phyloP scores from a whole-genome alignment of 768 basidiomycete species.

The Pulveroboletus sp. region DNA sequence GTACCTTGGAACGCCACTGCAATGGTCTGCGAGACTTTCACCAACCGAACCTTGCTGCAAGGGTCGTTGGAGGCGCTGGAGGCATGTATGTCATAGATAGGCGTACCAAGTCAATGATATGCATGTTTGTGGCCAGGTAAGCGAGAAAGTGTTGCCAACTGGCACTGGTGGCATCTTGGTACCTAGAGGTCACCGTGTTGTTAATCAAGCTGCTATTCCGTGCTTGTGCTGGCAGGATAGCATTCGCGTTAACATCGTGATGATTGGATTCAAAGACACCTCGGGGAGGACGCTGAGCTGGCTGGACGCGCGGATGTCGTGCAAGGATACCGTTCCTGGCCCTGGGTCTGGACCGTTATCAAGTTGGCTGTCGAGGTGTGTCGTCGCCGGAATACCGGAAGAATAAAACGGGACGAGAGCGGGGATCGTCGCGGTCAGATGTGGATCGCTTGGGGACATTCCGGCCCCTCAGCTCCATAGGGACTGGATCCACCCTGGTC shows the following conservation, averaged over 20 bases:
- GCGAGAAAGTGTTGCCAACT: not conserved
- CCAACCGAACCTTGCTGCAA: too few relatives aligned
- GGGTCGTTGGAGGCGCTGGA: too few relatives aligned
- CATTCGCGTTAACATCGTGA: not conserved
- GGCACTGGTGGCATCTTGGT: conserved; percentile 10
- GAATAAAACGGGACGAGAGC: not conserved
- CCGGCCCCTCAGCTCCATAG: too few relatives aligned
- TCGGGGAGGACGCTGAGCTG: not conserved
- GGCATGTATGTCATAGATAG: too few relatives aligned
- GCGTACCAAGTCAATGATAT: too few relatives aligned
- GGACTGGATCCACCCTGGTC: not conserved
- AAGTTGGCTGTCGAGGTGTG: not conserved
- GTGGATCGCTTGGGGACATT: conserved; percentile 5
- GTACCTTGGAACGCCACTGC: too few relatives aligned
- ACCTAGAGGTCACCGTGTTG: conserved; percentile 3
- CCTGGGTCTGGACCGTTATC: not conserved
- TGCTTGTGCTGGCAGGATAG: not conserved
- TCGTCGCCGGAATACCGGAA: not conserved
- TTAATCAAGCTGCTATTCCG: not conserved
- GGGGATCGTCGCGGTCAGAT: not conserved
- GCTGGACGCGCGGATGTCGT: not conserved
- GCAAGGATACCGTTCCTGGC: not conserved
- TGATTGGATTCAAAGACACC: not conserved
- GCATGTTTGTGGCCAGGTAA: too few relatives aligned
- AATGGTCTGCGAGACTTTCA: too few relatives aligned